Evolutionary conservation across 2,329 filamentous ascomycete species (phyloP), one percentile per base, ranked within the genome.

Genomic region (Rhynchosporium graminicola): DNA sequence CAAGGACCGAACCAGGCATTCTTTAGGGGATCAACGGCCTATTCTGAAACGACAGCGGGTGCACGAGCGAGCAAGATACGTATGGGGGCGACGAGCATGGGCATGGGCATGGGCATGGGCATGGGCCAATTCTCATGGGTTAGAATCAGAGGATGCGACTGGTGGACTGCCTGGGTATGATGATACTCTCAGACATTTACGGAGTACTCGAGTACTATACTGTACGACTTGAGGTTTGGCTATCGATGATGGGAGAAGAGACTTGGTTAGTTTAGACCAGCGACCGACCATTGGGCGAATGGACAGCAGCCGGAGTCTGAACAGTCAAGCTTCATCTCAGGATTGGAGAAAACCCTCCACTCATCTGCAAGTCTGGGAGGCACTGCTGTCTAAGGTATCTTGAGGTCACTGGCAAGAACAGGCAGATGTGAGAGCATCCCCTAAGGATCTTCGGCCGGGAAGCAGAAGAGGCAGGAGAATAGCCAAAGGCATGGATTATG

Each of bases 1-100:
- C 31, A 47, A 40, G n/a, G 47, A 20, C 20, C 20, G 46, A 33
- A 29, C 26, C 13, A n/a, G 47, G 15, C 3, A 38, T 15, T 38
- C 13, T 8, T 20, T 13, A 43, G 26, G 50, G 58, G 58, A 45
- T 42, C 40, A 52, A 52, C 38, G 42, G 48, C 26, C 38, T 43
- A 54, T n/a, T 58, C 54, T 62, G 60, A 62, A 62, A 62, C 60
- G 46, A 38, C 45, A 52, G 52, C 54, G 60, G 60, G 47, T 52
- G 54, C 46, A 58, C 42, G 56, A 58, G 42, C 56, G 15, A 28
- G 26, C 9, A 33, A 45, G 20, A 29, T 20, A 33, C 33, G 15
- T 33, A 4, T 29, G 26, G 54, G 26, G 54, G 7, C 40, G 5
- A 45, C 9, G 10, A 26, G 31, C 7, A 36, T 20, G 20, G 20